Evolutionary conservation across 805 yeast genomes (phyloP), one percentile per base, ranked within the genome.

Genomic region (Wickerhamiella parazyma): DNA sequence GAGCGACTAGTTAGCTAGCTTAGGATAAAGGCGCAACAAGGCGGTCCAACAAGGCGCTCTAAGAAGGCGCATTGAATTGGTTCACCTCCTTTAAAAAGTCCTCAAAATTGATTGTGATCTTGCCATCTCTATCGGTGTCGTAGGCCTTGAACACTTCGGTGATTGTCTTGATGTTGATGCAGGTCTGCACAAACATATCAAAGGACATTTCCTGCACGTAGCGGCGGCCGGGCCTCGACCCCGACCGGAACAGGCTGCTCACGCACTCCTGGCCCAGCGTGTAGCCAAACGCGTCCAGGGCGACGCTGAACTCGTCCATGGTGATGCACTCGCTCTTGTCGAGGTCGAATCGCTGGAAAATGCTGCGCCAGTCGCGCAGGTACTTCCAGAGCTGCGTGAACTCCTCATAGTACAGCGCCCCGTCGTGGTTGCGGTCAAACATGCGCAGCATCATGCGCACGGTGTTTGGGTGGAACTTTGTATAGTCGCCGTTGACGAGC

Each of bases 171-270:
- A 84, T 66, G 70, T 83, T 80, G 14, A 83, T 80, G 51, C 84
- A 68, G 43, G 82, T 70, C 57, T 84, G 94, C 20, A 84, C 85
- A 61, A 84, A 84, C 58, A 75, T 70, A 58, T 84, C 94, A 59
- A 84, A 84, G 47, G 80, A 76, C 60, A 84, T 64, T 34, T 55
- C 57, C 17, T 55, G 57, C 34, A 48, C 54, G 33, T 61, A 62
- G 38, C 48, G 46, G 17, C 61, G 49, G 48, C 54, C 54, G 25
- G 51, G 38, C 35, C 52, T 69, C 33, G 77, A 68, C 55, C 76
- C 78, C 45, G 69, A 69, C 49, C 68, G 72, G 55, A 77, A 79
- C 45, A 80, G 61, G 53, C 71, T 74, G 37, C 72, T 65, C 20
- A 75, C 76, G 49, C 76, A 67, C 51, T 70, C 73, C 14, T 73